These are phyloP conservation scores for Diplodia mutila DNA, from an alignment of 2,329 filamentous ascomycete genomes.

Conservation along the genomic window DNA sequence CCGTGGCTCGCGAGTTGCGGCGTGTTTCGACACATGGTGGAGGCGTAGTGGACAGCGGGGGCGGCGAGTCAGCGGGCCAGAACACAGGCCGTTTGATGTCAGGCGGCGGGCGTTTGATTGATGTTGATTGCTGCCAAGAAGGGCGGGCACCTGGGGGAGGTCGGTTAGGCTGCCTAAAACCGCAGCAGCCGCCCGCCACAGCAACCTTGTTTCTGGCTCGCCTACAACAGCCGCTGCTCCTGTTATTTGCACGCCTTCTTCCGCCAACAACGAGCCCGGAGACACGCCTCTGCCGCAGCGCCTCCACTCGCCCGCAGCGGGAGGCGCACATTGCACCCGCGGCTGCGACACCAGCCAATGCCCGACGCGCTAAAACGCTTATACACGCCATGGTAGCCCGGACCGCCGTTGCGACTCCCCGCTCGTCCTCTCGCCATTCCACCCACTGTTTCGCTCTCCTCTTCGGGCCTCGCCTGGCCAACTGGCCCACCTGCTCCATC, in stretches of 20 bases:
- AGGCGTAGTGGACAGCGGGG: background rate
- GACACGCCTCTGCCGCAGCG: conserved; percentile 9
- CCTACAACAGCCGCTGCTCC: conserved; percentile 14
- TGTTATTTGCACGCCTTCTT: conserved; percentile 13
- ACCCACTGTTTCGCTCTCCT: background rate
- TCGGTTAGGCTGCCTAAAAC: background rate
- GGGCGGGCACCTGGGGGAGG: background rate
- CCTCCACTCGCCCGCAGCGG: no score
- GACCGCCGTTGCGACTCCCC: conserved; percentile 21
- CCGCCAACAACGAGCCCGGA: conserved; percentile 9
- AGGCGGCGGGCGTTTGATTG: conserved; percentile 11
- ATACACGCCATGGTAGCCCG: conserved; percentile 5
- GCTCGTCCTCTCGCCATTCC: background rate
- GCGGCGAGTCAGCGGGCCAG: conserved; percentile 1
- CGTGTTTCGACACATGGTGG: conserved; percentile 7
- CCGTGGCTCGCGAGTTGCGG: conserved; percentile 10
- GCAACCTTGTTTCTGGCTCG: background rate
- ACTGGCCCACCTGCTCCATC: background rate
- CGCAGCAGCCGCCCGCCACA: background rate
- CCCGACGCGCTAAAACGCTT: conserved; percentile 4
- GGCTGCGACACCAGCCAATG: conserved; percentile 6
- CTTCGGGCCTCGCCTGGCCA: conserved; percentile 1
- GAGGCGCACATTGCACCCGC: background rate
- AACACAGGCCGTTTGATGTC: background rate
- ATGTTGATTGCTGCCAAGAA: conserved; percentile 21